These are phyloP conservation scores for Aotearoamyces nothofagi DNA, from an alignment of 2,329 filamentous ascomycete genomes.

Conservation along the genomic window DNA sequence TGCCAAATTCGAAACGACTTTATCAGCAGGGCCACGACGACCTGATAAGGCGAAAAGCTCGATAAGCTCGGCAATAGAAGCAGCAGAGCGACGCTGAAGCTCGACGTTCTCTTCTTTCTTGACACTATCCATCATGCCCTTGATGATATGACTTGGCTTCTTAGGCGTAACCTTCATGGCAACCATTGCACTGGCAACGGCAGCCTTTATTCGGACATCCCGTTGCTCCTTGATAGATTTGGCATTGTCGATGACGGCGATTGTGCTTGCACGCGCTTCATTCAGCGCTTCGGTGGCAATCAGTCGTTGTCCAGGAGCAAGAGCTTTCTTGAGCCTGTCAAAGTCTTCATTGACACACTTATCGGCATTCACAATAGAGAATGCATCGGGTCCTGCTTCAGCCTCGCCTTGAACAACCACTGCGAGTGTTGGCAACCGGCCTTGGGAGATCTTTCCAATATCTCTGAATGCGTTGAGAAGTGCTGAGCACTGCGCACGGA, in stretches of 20 bases:
- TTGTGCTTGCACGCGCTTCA: constrained; percentile 58
- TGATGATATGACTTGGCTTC: constrained; percentile 86
- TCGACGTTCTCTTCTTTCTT: constrained; percentile 88
- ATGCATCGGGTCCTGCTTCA: constrained; percentile 82
- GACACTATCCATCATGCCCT: constrained; percentile 95
- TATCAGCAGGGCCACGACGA: constrained; percentile 77
- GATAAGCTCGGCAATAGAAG: constrained; percentile 73
- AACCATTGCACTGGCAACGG: constrained; percentile 75
- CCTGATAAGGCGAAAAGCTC: constrained; percentile 69
- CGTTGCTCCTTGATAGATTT: constrained; percentile 64
- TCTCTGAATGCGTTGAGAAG: constrained; percentile 86
- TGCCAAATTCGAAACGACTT: constrained; percentile 87
- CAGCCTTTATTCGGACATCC: constrained; percentile 74
- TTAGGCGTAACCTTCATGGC: constrained; percentile 81
- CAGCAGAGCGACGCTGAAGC: constrained; percentile 73
- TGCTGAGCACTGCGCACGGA: constrained; percentile 81
- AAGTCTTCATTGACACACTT: constrained; percentile 77
- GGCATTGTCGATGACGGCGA: constrained; percentile 65
- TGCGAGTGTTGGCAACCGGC: constrained; percentile 65
- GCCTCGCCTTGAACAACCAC: constrained; percentile 89
- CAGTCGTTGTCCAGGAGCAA: constrained; percentile 76
- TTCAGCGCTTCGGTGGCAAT: constrained; percentile 66
- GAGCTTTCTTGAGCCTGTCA: constrained; percentile 73
- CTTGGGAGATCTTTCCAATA: constrained; percentile 63
- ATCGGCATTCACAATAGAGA: constrained; percentile 76